Conservation (phyloP, 2,329 filamentous ascomycete genomes). For the Penicillium sp. region DNA sequence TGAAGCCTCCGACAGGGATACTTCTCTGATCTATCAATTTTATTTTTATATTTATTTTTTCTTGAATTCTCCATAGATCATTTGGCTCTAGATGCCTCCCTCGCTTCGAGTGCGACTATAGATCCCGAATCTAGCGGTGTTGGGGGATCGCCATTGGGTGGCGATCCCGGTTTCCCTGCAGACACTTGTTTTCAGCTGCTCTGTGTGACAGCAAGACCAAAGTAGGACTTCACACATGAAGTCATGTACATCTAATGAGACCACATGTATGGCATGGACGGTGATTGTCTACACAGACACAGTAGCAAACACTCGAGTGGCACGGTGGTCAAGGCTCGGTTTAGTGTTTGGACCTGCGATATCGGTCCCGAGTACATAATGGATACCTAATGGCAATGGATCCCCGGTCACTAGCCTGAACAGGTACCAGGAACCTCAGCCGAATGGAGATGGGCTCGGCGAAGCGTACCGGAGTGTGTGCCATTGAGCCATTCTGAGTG, state of each 20-base stretch:
- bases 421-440: neutral
- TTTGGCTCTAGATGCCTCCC: neutral
- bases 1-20: neutral
- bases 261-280: neutral
- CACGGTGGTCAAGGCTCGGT: neutral
- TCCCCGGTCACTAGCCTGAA: too few relatives aligned
- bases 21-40: neutral
- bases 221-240: neutral
- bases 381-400: neutral
- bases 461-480: neutral
- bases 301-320: neutral
- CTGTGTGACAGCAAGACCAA: neutral
- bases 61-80: neutral
- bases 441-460: too few relatives aligned
- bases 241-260: neutral
- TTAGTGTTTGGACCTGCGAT: neutral
- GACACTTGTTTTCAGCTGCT: neutral
- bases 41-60: neutral
- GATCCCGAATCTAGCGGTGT: neutral
- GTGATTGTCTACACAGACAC: neutral
- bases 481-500: neutral
- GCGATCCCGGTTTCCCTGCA: neutral
- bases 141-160: neutral
- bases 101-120: neutral
- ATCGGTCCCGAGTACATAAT: neutral